Evolutionary conservation across 805 yeast species (phyloP), one percentile per base, ranked within the genome.

Genomic region (Metschnikowia orientalis): DNA sequence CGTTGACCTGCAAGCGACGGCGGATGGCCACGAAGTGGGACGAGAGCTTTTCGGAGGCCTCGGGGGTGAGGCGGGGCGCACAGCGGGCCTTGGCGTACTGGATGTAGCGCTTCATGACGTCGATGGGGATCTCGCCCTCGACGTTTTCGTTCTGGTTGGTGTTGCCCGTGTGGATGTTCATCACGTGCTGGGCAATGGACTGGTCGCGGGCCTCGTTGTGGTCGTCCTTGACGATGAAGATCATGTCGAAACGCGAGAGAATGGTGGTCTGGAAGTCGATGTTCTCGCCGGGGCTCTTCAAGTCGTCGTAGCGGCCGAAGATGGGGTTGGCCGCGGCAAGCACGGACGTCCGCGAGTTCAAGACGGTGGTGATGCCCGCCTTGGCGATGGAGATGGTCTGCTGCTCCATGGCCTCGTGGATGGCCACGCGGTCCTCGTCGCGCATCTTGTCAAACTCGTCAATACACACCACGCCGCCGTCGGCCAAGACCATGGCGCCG

Each of bases 401-500:
- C 61, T 92, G 99, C 66, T 92, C 99, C 99, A 92, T 92, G 8
- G 98, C 98, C 69, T 92, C 99, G 61, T 92, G 99, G 47, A 92
- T 92, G 0, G 98, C 97, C 23, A 92, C 97, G 55, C 99, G 75
- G 61, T 92, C 98, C 57, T 92, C 97, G 53, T 92, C 99, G 57
- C 97, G 74, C 99, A 92, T 92, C 69, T 92, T 92, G 60, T 92
- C 99, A 55, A 92, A 92, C 71, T 92, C 99, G 68, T 92, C 99
- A 53, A 92, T 92, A 72, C 97, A 92, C 29, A 90, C 97, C 31
- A 92, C 97, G 45, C 99, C 99, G 23, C 97, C 97, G 63, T 92
- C 98, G 0, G 99, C 98, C 31, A 92, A 68, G n/a, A 92, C 98
- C 97, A 92, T 89, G 6, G 99, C 99, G 61, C 99, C 99, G 40